phyloP scores from a whole-genome alignment of 2,329 filamentous ascomycete genomes.

The Nannizzia gypsea region DNA sequence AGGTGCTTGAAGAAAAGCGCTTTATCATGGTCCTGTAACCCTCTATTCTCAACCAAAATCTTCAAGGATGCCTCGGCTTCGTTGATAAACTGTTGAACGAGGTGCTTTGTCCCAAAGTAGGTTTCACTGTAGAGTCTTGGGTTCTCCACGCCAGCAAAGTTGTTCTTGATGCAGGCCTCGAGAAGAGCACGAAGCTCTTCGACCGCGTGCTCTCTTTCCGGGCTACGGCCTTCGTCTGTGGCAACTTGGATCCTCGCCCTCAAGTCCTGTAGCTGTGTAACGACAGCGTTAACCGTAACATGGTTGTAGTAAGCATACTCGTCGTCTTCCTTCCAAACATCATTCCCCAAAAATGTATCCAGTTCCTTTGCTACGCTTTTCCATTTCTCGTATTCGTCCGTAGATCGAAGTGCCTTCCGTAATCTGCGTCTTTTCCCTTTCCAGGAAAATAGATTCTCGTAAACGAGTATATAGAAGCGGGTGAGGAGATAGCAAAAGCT shows the following conservation, averaged over 20 bases:
- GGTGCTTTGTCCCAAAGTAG: conserved; percentile 92
- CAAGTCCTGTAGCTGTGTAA: conserved; percentile 53
- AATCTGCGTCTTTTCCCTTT: conserved; percentile 63
- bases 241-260: conserved; percentile 28
- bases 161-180: conserved; percentile 91
- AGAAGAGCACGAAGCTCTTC: conserved; percentile 67
- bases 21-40: conserved; percentile 62
- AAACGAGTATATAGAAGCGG: conserved; percentile 77
- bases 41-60: conserved; percentile 55
- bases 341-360: conserved; percentile 67
- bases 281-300: conserved; percentile 65
- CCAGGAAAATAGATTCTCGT: conserved; percentile 89
- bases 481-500: conserved; percentile 66
- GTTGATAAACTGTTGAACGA: conserved; percentile 82
- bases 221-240: conserved; percentile 18
- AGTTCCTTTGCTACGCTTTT: conserved; percentile 64
- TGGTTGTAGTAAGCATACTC: conserved; percentile 74
- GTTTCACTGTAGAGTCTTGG: conserved; percentile 91
- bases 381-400: conserved; percentile 74
- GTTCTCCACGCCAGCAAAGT: conserved; percentile 92
- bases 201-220: conserved; percentile 33
- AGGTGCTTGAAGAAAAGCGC: conserved; percentile 74
- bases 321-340: conserved; percentile 38
- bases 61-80: conserved; percentile 50
- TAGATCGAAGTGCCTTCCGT: conserved; percentile 56